Base-by-base conservation (phyloP, 1,284 basidiomycete genomes). In the Athelia psychrophila region DNA sequence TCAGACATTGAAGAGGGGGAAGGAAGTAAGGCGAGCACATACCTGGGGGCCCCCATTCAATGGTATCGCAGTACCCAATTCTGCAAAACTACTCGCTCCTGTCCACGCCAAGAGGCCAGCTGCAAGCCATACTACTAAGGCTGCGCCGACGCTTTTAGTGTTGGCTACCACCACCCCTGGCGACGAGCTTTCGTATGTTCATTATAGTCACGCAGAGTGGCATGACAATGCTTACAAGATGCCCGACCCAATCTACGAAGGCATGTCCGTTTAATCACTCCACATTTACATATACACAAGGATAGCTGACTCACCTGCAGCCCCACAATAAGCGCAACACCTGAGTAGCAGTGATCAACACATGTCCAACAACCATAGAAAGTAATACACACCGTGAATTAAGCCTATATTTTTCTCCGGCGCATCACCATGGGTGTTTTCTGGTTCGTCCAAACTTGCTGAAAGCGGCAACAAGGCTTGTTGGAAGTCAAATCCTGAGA, bases 131-230 rank as follows among this genome's bases (percentile, higher is more conserved):
- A 95, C 90, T 13, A 78, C 44, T 23, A 95, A 68, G 73, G 91
- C 92, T 27, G 92, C 91, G 9, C 92, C 92, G 2, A 93, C 86
- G 61, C 88, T 93, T 22, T 91, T 81, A 0, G 90, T 89, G 61
- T 94, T 91, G 15, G 89, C 88, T 25, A 95, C 83, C 1, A 97
- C 85, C n/a, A 95, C 85, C 20, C 93, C 93, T 0, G 94, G 94
- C 1, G 91, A 93, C 1, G 91, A 93, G 72, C 89, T 92, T 51
- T 33, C 2, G 19, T 19, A 35, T 44, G 32, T 13, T 30, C 13
- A 30, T 30, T 30, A 30, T 6, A 30, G 27, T 5, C 27, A 30
- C 27, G 13, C 13, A 13, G 13, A 30, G 13, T 30, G 27, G 27
- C 44, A 20, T 47, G 36, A 36, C 20, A 50, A 30, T 24, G 55